Evolutionary conservation across 495 filamentous ascomycete genomes (phyloP).

Genomic region (Articulospora tetracladia): DNA sequence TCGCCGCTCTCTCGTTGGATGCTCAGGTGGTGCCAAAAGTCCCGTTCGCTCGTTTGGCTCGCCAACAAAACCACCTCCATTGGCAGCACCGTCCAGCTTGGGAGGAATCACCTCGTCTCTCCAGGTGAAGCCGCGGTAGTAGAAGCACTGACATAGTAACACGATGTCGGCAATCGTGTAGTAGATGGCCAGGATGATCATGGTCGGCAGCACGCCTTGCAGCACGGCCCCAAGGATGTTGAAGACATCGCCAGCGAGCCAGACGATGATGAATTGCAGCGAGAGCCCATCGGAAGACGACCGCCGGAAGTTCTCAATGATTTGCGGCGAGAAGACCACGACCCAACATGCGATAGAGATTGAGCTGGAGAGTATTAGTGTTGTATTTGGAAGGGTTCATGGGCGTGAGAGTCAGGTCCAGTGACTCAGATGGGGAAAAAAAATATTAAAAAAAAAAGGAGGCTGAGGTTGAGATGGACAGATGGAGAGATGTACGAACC

Average conservation of each 20-base stretch:
- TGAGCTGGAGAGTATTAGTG: slow-evolving; percentile 49
- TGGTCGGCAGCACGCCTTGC: slow-evolving; percentile 93
- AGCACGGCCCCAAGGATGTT: slow-evolving; percentile 90
- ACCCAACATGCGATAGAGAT: slow-evolving; percentile 98
- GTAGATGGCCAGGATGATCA: slow-evolving; percentile 90
- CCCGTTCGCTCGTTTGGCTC: slow-evolving; percentile 39
- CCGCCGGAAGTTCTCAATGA: slow-evolving; percentile 89
- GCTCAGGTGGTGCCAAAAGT: slow-evolving; percentile 26
- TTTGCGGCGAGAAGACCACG: slow-evolving; percentile 95
- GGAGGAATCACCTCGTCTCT: slow-evolving; percentile 44
- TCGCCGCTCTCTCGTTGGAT: slow-evolving; percentile 22
- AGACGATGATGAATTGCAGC: slow-evolving; percentile 83
- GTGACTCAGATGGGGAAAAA: no score
- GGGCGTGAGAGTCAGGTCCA: no score
- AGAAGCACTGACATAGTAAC: slow-evolving; percentile 84
- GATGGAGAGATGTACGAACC: slow-evolving; percentile 47
- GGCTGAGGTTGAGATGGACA: neutral
- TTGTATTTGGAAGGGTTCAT: neutral
- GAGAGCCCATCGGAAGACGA: slow-evolving; percentile 85
- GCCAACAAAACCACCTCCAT: neutral
- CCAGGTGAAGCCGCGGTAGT: slow-evolving; percentile 82
- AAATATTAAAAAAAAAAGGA: slow-evolving; percentile 1
- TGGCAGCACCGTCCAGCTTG: slow-evolving; percentile 12
- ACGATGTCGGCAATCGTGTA: slow-evolving; percentile 94
- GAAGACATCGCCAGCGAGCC: slow-evolving; percentile 93